phyloP scores from a whole-genome alignment of 2,329 filamentous ascomycete genomes.

The Arthrobotrys musiformis region DNA sequence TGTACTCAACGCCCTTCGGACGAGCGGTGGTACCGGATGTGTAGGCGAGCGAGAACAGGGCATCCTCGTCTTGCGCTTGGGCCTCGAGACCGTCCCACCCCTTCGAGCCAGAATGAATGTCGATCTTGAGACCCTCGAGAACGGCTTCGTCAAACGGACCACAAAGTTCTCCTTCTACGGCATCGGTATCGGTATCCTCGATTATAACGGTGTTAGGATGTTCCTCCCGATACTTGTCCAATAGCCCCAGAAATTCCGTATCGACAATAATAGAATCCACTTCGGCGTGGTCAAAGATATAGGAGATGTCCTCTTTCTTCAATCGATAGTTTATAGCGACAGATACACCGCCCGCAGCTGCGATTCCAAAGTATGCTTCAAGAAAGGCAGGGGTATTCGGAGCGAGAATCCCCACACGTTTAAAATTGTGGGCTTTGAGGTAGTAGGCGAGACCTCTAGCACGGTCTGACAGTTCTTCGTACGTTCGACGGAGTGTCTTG shows the following conservation, averaged over 20 bases:
- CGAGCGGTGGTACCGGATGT: constrained; percentile 84
- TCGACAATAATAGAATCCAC: constrained; percentile 90
- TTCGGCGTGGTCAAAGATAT: constrained; percentile 88
- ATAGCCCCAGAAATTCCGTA: constrained; percentile 76
- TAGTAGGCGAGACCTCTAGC: constrained; percentile 90
- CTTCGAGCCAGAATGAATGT: constrained; percentile 71
- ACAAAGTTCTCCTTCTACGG: constrained; percentile 75
- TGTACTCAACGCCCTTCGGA: constrained; percentile 80
- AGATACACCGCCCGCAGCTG: constrained; percentile 61
- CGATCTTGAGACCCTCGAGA: constrained; percentile 79
- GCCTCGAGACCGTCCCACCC: constrained; percentile 82
- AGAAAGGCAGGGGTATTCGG: constrained; percentile 96
- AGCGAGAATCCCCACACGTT: constrained; percentile 78
- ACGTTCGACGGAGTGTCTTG: constrained; percentile 77
- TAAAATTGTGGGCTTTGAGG: constrained; percentile 76
- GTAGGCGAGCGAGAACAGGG: constrained; percentile 86
- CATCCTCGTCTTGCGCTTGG: constrained; percentile 79
- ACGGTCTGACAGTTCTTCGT: constrained; percentile 84
- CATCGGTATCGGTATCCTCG: constrained; percentile 85
- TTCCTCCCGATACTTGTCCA: constrained; percentile 66
- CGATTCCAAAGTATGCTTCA: constrained; percentile 87
- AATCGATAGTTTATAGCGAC: constrained; percentile 76
- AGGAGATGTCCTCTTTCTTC: constrained; percentile 84
- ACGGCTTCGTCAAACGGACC: constrained; percentile 88
- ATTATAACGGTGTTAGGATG: constrained; percentile 51